A percentile compares a stretch with the other conserved stretches of the same genome.
Conservation (phyloP, 106 monocot genomes). For the Dioscorea dumetorum region DNA sequence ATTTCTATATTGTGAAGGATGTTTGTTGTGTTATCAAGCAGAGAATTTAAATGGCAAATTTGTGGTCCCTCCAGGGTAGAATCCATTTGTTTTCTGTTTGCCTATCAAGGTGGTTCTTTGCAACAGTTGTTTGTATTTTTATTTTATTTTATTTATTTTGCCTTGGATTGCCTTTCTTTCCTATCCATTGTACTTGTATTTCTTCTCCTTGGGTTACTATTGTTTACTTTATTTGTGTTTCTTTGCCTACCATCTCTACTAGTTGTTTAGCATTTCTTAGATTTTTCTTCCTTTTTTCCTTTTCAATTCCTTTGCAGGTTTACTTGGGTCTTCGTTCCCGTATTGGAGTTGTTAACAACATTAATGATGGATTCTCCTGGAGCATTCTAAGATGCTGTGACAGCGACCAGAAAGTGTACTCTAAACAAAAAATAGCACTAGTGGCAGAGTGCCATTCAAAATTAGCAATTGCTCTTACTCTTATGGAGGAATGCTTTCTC, state of each 20-base stretch:
- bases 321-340: slow-evolving; percentile 48
- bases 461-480: slow-evolving; percentile 58
- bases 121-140: too few relatives aligned
- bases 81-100: too few relatives aligned
- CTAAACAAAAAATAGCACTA: slow-evolving; percentile 50
- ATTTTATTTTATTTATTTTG: too few relatives aligned
- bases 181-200: background rate
- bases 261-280: background rate
- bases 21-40: too few relatives aligned
- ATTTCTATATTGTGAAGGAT: too few relatives aligned
- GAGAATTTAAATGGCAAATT: too few relatives aligned
- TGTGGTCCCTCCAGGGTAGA: too few relatives aligned
- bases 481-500: slow-evolving; percentile 95
- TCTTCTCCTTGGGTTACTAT: background rate
- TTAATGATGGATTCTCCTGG: slow-evolving; percentile 66
- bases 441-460: slow-evolving; percentile 84
- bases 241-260: background rate
- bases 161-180: background rate
- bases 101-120: too few relatives aligned
- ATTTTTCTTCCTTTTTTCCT: background rate
- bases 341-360: slow-evolving; percentile 49
- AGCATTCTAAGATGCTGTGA: slow-evolving; percentile 72
- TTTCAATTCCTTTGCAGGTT: slow-evolving; percentile 33
- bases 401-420: slow-evolving; percentile 51
- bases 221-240: too few relatives aligned